Conservation (phyloP, 306 rosid species). For the Malus fusca region DNA sequence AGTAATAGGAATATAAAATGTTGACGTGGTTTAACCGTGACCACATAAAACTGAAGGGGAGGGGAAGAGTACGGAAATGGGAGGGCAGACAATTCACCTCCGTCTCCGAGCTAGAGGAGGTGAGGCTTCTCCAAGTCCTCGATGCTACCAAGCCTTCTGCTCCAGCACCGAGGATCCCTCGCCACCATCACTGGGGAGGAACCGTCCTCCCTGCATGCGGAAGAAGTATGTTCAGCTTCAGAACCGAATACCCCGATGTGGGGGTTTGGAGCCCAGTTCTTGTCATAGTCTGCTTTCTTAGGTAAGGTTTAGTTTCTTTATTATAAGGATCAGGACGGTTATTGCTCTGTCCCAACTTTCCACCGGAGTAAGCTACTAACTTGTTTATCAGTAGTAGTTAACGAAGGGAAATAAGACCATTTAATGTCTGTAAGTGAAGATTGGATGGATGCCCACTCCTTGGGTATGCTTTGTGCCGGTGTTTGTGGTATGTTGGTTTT, state of each 20-base stretch:
- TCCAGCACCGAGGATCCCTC: slow-evolving; percentile 40
- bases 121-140: slow-evolving; percentile 96
- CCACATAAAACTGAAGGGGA: too few relatives aligned
- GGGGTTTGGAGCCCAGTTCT: too few relatives aligned
- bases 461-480: background rate
- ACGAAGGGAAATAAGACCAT: background rate
- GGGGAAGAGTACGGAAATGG: too few relatives aligned
- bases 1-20: too few relatives aligned
- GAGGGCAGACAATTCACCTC: too few relatives aligned
- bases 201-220: slow-evolving; percentile 5
- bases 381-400: background rate
- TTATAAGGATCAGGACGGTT: background rate
- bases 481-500: background rate
- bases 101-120: background rate
- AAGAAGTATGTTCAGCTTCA: slow-evolving; percentile 3
- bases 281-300: too few relatives aligned
- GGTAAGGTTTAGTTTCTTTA: too few relatives aligned
- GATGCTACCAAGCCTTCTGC: slow-evolving; percentile 85
- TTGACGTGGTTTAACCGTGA: too few relatives aligned
- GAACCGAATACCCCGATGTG: slow-evolving; percentile 61
- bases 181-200: slow-evolving; percentile 12
- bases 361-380: background rate
- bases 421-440: background rate
- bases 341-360: background rate
- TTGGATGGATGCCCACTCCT: background rate